These are phyloP conservation scores for Boletellus sp. DNA, from an alignment of 768 basidiomycete species.

Conservation along the genomic window DNA sequence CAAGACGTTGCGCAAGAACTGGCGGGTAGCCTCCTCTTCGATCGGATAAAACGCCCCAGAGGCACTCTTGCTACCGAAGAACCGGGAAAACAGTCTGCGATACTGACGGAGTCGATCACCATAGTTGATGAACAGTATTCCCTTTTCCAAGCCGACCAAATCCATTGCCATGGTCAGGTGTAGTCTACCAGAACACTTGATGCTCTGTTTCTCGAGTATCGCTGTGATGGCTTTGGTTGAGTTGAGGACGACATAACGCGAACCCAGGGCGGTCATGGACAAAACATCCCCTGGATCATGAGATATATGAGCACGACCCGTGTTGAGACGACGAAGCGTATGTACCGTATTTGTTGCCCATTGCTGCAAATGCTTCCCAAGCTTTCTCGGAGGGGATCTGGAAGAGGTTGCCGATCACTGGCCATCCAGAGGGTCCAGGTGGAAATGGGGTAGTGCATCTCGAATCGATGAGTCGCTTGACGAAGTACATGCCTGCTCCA, in stretches of 20 bases:
- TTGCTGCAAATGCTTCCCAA: conserved; percentile 50
- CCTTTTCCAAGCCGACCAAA: conserved; percentile 13
- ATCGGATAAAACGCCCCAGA: conserved; percentile 11
- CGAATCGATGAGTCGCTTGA: conserved; percentile 1
- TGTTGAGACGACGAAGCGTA: neutral
- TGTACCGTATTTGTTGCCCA: conserved; percentile 52
- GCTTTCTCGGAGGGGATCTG: conserved; percentile 49
- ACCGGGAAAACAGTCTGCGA: conserved; percentile 11
- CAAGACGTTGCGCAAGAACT: conserved; percentile 18
- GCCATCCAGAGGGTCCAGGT: conserved; percentile 27
- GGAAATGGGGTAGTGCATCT: conserved; percentile 6
- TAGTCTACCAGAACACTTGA: conserved; percentile 43
- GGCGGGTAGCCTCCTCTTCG: conserved; percentile 15
- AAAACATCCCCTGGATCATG: conserved; percentile 25
- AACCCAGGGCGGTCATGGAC: conserved; percentile 35
- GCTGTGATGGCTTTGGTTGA: conserved; percentile 42
- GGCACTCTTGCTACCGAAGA: conserved; percentile 11
- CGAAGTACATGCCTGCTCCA: conserved; percentile 12
- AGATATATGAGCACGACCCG: neutral
- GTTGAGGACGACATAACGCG: conserved; percentile 49
- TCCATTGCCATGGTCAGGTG: conserved; percentile 16
- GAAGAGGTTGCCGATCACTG: conserved; percentile 50
- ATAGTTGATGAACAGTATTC: conserved; percentile 5
- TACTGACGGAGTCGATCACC: conserved; percentile 8
- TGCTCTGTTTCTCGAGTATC: conserved; percentile 50